Evolutionary conservation across 1,284 basidiomycete genomes (phyloP).

Genomic region (Flammula alnicola): DNA sequence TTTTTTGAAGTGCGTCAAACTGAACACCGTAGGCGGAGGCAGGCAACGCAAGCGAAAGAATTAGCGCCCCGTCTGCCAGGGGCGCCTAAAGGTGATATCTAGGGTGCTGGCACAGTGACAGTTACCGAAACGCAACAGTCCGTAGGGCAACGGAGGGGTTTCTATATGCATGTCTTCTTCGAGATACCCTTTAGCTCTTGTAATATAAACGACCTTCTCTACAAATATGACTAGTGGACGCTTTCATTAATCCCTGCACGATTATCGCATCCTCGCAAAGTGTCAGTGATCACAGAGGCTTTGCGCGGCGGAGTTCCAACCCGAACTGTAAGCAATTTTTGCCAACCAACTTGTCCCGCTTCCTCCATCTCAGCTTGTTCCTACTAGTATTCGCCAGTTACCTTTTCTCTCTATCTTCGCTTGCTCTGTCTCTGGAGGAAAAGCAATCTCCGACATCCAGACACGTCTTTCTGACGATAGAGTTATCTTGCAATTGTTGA

Average conservation of each 20-base stretch:
- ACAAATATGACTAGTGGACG: too few relatives aligned
- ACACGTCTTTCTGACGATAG: neutral
- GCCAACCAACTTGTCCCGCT: too few relatives aligned
- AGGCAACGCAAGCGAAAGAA: conserved; percentile 58
- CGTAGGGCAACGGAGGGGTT: too few relatives aligned
- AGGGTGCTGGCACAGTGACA: neutral
- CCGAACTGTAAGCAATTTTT: conserved; percentile 17
- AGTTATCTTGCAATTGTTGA: neutral
- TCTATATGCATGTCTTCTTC: neutral
- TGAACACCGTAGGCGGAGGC: conserved; percentile 61
- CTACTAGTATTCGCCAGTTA: too few relatives aligned
- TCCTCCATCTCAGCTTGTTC: too few relatives aligned
- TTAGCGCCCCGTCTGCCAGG: conserved; percentile 61
- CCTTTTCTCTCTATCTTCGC: too few relatives aligned
- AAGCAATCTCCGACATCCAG: neutral
- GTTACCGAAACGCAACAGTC: too few relatives aligned
- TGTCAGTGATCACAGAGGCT: too few relatives aligned
- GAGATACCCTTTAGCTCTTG: too few relatives aligned
- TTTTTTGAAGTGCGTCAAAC: conserved; percentile 50
- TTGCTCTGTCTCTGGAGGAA: neutral
- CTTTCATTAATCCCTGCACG: too few relatives aligned
- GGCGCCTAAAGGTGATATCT: conserved; percentile 42
- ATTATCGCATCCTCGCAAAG: too few relatives aligned
- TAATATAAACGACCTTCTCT: too few relatives aligned
- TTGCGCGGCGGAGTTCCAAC: conserved; percentile 35